phyloP scores from a whole-genome alignment of 352 stramenopile species.

The Blastocystis sp. region DNA sequence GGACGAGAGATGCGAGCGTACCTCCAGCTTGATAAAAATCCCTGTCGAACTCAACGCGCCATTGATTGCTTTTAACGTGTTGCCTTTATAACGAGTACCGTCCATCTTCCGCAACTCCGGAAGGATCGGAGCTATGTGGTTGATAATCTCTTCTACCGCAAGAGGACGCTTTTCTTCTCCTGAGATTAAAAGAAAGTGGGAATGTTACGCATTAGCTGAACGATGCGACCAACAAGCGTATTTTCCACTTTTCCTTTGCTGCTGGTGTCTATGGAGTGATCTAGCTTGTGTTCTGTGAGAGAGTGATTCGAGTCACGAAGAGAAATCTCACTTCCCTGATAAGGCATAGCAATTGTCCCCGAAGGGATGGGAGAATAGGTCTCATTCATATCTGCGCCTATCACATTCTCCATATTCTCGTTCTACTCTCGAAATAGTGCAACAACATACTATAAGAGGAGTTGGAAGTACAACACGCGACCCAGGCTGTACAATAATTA shows the following conservation, averaged over 20 bases:
- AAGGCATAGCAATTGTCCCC: neutral
- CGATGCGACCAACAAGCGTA: conserved; percentile 15
- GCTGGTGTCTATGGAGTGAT: neutral
- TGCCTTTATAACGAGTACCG: conserved; percentile 32
- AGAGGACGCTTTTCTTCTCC: neutral
- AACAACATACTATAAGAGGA: neutral
- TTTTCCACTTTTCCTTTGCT: neutral
- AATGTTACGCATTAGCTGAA: conserved; percentile 3
- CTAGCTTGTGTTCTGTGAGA: neutral
- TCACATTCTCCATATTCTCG: neutral
- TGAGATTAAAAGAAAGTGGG: neutral
- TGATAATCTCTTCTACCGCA: neutral
- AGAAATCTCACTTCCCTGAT: neutral
- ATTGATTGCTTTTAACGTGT: conserved; percentile 28
- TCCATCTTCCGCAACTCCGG: conserved; percentile 6
- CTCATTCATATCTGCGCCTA: neutral
- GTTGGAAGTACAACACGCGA: conserved; percentile 20
- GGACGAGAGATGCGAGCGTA: neutral
- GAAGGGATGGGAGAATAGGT: neutral
- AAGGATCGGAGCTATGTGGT: neutral
- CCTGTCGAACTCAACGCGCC: conserved; percentile 34
- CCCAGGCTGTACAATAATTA: neutral
- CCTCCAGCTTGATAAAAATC: conserved; percentile 1
- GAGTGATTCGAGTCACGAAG: neutral
- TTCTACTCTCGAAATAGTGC: neutral